These are phyloP conservation scores for Kodamaea hsintzibuensis DNA, from an alignment of 805 yeast genomes.

Conservation along the genomic window DNA sequence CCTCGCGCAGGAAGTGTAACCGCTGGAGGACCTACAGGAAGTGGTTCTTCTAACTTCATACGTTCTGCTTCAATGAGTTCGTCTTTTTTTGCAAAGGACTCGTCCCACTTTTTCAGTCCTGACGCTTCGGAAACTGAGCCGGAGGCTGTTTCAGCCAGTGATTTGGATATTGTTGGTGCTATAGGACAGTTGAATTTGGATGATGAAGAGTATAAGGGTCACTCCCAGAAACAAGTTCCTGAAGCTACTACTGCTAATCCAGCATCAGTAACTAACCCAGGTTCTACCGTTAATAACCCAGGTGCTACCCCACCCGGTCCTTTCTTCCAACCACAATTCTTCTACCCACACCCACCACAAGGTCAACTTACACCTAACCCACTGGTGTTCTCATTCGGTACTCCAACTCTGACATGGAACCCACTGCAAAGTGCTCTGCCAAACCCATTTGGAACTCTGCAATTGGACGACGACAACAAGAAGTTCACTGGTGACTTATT, in stretches of 20 bases:
- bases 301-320: conserved; percentile 4
- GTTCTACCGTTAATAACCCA: conserved; percentile 6
- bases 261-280: neutral
- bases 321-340: neutral
- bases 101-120: neutral
- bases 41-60: neutral
- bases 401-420: conserved; percentile 13
- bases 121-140: conserved; percentile 4
- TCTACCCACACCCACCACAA: conserved; percentile 18
- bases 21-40: neutral
- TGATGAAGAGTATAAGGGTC: conserved; percentile 25
- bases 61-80: conserved; percentile 8
- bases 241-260: neutral
- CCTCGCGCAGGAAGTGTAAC: neutral
- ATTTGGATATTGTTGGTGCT: conserved; percentile 50
- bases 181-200: conserved; percentile 47
- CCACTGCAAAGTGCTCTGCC: conserved; percentile 11
- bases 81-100: conserved; percentile 3
- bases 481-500: neutral
- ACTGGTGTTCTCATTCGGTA: conserved; percentile 13
- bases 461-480: conserved; percentile 4
- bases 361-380: conserved; percentile 35
- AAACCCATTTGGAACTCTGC: neutral
- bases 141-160: conserved; percentile 12
- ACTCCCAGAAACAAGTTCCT: too few relatives aligned